Evolutionary conservation across 768 basidiomycete genomes (phyloP), one percentile per base, ranked within the genome.

Genomic region (Suillus discolor): DNA sequence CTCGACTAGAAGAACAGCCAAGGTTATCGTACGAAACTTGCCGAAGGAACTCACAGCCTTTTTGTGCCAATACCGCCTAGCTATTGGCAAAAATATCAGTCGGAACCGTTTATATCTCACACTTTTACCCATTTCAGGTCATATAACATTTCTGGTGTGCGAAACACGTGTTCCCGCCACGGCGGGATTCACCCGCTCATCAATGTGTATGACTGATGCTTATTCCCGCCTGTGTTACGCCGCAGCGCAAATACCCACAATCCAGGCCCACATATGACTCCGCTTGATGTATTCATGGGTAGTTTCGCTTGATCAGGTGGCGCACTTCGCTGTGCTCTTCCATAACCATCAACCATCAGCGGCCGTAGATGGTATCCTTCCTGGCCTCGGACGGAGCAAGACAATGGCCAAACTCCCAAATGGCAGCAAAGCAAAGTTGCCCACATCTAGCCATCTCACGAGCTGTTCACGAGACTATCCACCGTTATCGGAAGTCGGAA

Each of bases 211-310:
- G 16, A 28, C 25, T 53, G 51, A 53, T 53, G 6, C 66, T 71
- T 74, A 70, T 68, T 69, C 70, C 64, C 54, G 31, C 13, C 49
- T 57, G 41, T 70, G 68, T 65, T 36, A 34, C 31, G 11, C 34
- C 20, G 34, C 34, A 55, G 34, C 34, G 39, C 18, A 3, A 12
- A 42, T 42, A 28, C 41, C n/a, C 57, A 59, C 57, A 39, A 4
- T 59, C 25, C 36, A 11, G 36, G 8, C 2, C 36, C 36, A 12
- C 6, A 38, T 38, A 38, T 31, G 31, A 31, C 31, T 31, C 31
- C 31, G 6, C 31, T 31, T 31, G 31, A 31, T 31, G 31, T 31
- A 31, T 0, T 6, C 31, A 31, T 31, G 31, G 6, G 31, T 31
- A 31, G 31, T 31, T 31, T 31, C 31, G 31, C 31, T 2, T 12